These are phyloP conservation scores for Clavariopsis aquatica DNA, from an alignment of 495 filamentous ascomycete genomes.

Conservation along the genomic window DNA sequence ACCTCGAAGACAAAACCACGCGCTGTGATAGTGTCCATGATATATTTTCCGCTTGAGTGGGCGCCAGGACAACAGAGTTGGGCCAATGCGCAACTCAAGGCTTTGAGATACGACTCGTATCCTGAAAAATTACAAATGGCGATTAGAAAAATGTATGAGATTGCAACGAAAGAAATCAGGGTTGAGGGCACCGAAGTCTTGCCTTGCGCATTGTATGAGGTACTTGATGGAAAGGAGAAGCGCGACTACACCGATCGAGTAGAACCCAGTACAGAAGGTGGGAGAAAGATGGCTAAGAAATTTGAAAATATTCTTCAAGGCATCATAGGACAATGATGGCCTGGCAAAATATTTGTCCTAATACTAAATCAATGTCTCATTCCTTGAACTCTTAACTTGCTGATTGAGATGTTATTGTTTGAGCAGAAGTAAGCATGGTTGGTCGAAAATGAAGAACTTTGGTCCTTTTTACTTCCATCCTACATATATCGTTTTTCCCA, in stretches of 20 bases:
- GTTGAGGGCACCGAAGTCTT: conserved; percentile 40
- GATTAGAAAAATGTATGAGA: conserved; percentile 41
- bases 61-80: conserved; percentile 35
- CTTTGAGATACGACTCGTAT: conserved; percentile 37
- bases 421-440: too few relatives aligned
- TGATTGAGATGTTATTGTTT: neutral
- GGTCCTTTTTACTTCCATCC: neutral
- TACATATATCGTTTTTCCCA: too few relatives aligned
- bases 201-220: conserved; percentile 40
- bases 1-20: conserved; percentile 39
- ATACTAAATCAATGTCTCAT: too few relatives aligned
- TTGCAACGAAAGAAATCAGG: conserved; percentile 34
- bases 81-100: conserved; percentile 39
- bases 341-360: too few relatives aligned
- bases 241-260: conserved; percentile 41
- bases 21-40: conserved; percentile 44
- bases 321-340: too few relatives aligned
- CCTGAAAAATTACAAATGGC: conserved; percentile 40
- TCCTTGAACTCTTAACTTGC: neutral
- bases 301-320: conserved; percentile 15
- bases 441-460: too few relatives aligned
- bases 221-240: conserved; percentile 38
- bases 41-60: conserved; percentile 43
- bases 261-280: conserved; percentile 41
- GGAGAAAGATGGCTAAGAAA: conserved; percentile 40